These are phyloP conservation scores for Neofusicoccum ribis DNA, from an alignment of 2,329 filamentous ascomycete species.

Conservation along the genomic window DNA sequence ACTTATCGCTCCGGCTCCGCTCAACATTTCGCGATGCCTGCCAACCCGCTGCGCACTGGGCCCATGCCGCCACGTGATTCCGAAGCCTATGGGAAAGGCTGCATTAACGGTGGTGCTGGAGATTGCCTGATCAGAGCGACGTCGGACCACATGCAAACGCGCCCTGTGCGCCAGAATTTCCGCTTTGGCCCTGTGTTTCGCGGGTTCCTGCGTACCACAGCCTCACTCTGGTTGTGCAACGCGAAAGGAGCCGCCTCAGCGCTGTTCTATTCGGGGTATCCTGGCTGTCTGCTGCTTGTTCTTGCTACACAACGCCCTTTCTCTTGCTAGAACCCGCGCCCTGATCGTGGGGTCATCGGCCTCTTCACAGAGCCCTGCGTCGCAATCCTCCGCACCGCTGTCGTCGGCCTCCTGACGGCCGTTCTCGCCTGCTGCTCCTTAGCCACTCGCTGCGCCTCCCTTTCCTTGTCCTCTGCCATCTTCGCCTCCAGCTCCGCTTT, in stretches of 20 bases:
- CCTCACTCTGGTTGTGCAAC: not conserved
- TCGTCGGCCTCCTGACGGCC: conserved; percentile 13
- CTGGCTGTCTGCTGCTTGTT: not conserved
- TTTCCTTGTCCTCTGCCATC: conserved; percentile 82
- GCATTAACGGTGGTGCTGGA: not conserved
- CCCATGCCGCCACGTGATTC: conserved; percentile 7
- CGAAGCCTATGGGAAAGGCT: not conserved
- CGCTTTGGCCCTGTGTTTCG: not conserved
- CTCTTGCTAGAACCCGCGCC: conserved; percentile 11
- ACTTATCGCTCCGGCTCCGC: conserved; percentile 11
- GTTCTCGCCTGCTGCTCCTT: conserved; percentile 32
- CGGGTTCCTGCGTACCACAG: not conserved
- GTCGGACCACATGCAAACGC: not conserved
- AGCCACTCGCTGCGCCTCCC: conserved; percentile 57
- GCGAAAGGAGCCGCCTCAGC: not conserved
- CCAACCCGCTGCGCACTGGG: not conserved
- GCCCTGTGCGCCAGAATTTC: not conserved
- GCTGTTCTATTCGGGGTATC: not conserved
- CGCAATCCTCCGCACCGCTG: conserved; percentile 10
- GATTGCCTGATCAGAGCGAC: conserved; percentile 9
- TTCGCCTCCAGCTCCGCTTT: conserved; percentile 91
- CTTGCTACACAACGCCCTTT: not conserved
- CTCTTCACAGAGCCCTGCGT: conserved; percentile 15
- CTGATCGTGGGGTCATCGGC: conserved; percentile 7
- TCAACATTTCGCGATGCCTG: conserved; percentile 17